Percentiles rank a stretch among this genome's conserved stretches.
Conservation (phyloP, 306 rosid genomes). For the Carpinus viminea region DNA sequence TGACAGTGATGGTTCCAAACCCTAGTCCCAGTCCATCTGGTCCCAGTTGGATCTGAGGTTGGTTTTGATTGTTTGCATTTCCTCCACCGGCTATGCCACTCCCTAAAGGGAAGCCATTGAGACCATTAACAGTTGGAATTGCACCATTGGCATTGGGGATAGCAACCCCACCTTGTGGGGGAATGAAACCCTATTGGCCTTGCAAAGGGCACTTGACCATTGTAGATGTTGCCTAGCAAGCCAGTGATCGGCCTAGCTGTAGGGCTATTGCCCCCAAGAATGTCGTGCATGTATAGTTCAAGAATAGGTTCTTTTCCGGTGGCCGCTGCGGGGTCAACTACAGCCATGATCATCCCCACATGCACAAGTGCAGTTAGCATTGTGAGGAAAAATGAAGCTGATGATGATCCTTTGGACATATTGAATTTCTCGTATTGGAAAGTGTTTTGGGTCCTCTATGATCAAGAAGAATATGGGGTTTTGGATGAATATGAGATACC, state of each 20-base stretch:
- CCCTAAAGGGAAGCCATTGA: conserved; percentile 75
- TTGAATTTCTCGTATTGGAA: conserved; percentile 21
- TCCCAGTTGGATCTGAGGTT: conserved; percentile 47
- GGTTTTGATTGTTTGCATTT: conserved; percentile 35
- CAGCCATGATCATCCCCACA: conserved; percentile 28
- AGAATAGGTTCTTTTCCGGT: conserved; percentile 58
- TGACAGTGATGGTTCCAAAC: conserved; percentile 80
- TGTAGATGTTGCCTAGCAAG: conserved; percentile 76
- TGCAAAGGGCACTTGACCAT: conserved; percentile 85
- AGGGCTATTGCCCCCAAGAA: conserved; percentile 74
- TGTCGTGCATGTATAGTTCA: conserved; percentile 87
- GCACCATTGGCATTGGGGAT: conserved; percentile 92
- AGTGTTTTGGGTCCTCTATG: conserved; percentile 9
- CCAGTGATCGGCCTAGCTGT: conserved; percentile 87
- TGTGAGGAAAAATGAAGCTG: conserved; percentile 29
- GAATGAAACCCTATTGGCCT: conserved; percentile 66
- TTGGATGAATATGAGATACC: conserved; percentile 23
- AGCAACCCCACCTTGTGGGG: conserved; percentile 61
- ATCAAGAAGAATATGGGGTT: neutral
- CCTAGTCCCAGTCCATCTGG: conserved; percentile 78
- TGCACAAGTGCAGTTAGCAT: conserved; percentile 35
- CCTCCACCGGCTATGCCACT: conserved; percentile 80
- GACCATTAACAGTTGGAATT: conserved; percentile 76
- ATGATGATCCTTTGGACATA: conserved; percentile 34
- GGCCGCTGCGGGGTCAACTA: conserved; percentile 48